Evolutionary conservation across 345 rosid species (phyloP).

Genomic region (Eucalyptus curtisii): DNA sequence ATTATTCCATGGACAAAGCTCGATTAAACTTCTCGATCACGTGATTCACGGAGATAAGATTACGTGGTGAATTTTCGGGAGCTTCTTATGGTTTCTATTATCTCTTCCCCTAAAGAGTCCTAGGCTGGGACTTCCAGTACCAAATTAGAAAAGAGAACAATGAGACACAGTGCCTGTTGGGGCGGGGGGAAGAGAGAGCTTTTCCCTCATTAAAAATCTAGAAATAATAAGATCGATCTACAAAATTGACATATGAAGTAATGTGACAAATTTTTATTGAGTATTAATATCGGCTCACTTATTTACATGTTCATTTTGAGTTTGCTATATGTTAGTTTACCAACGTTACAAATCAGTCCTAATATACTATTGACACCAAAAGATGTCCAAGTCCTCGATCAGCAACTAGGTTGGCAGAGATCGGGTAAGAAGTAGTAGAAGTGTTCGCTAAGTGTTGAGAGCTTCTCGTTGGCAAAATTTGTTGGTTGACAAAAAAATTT

Average conservation of each 20-base stretch:
- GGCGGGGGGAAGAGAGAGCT: not conserved
- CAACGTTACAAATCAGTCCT: not conserved
- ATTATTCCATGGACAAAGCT: not conserved
- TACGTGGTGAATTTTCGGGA: not conserved
- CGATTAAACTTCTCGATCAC: not conserved
- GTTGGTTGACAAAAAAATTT: not conserved
- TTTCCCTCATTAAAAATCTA: not conserved
- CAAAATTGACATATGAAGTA: not conserved
- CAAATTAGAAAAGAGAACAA: not conserved
- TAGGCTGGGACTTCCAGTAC: not conserved
- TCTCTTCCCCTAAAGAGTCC: not conserved
- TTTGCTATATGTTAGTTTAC: not conserved
- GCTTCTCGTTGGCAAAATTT: not conserved
- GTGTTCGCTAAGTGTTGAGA: not conserved
- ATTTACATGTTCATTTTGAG: not conserved
- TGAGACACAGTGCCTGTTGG: not conserved
- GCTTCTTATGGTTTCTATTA: not conserved
- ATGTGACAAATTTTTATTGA: not conserved
- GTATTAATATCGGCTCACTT: not conserved
- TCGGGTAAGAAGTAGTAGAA: not conserved
- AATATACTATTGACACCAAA: not conserved
- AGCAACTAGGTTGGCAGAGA: not conserved
- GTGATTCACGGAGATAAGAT: not conserved
- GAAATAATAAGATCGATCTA: not conserved
- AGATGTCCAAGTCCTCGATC: not conserved